phyloP scores from a whole-genome alignment of 2,329 filamentous ascomycete genomes.

The Sporothrix luriei region DNA sequence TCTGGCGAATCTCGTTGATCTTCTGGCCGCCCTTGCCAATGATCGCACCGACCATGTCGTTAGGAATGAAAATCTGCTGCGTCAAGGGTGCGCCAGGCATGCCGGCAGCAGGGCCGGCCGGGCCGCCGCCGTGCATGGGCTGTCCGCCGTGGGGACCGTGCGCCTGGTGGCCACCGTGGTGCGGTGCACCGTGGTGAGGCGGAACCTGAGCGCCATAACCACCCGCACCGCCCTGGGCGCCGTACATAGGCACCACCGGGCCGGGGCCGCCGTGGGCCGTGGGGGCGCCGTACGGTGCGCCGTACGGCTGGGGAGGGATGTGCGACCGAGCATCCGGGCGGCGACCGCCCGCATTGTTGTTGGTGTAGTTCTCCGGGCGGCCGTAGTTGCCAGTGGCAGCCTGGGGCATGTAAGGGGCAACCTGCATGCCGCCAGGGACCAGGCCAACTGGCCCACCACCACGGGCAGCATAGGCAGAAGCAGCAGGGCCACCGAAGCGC shows the following conservation, averaged over 20 bases:
- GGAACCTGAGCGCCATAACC: constrained; percentile 78
- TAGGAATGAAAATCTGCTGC: constrained; percentile 98
- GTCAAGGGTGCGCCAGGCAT: constrained; percentile 78
- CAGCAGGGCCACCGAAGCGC: constrained; percentile 90
- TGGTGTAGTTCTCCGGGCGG: constrained; percentile 76
- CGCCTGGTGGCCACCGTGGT: constrained; percentile 58
- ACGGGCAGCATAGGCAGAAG: constrained; percentile 95
- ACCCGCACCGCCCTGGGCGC: constrained; percentile 66
- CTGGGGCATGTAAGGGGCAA: constrained; percentile 96
- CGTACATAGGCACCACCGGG: constrained; percentile 69
- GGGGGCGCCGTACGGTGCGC: constrained; percentile 72
- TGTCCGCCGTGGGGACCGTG: constrained; percentile 72
- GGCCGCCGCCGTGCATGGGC: constrained; percentile 59
- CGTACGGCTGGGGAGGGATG: constrained; percentile 73
- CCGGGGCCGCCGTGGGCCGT: constrained; percentile 67
- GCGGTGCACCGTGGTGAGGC: constrained; percentile 65
- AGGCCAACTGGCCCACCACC: constrained; percentile 91
- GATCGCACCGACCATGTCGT: constrained; percentile 99
- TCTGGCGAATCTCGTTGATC: constrained; percentile 98
- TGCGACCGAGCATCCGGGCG: constrained; percentile 73
- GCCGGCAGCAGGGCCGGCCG: constrained; percentile 64
- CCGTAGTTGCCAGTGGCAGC: constrained; percentile 91
- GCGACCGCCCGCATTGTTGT: constrained; percentile 52
- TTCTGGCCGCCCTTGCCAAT: constrained; percentile 98
- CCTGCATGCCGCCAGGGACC: constrained; percentile 96